phyloP scores from a whole-genome alignment of 164 flowering plant genomes.

The Magnolia officinalis region DNA sequence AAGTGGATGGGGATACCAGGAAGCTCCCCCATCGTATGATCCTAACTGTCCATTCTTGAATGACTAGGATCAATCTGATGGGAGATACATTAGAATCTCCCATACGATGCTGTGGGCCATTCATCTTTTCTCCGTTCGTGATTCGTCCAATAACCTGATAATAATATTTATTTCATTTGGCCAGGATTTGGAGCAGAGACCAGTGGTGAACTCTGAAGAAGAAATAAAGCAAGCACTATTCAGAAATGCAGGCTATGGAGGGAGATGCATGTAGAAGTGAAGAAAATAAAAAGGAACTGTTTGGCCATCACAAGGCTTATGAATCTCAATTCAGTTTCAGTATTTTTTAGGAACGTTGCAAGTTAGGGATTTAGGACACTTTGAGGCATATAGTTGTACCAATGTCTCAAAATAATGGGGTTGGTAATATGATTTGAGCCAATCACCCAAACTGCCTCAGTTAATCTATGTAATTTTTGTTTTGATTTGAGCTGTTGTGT shows the following conservation, averaged over 20 bases:
- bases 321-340: neutral
- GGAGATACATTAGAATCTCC: neutral
- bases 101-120: neutral
- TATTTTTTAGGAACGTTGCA: neutral
- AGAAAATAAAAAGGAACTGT: neutral
- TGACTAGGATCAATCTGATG: neutral
- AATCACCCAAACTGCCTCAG: constrained; percentile 2
- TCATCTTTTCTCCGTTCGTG: neutral
- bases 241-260: constrained; percentile 89
- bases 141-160: neutral
- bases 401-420: constrained; percentile 6
- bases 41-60: neutral
- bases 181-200: constrained; percentile 58
- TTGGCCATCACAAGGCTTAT: neutral
- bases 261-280: constrained; percentile 52
- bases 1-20: neutral
- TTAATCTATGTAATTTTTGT: neutral
- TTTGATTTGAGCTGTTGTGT: neutral
- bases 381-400: neutral
- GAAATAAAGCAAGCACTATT: constrained; percentile 79
- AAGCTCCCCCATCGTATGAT: neutral
- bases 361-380: constrained; percentile 1
- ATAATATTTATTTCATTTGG: neutral
- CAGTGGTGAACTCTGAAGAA: constrained; percentile 47
- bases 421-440: neutral